Evolutionary conservation across 1,284 basidiomycete species (phyloP), one percentile per base, ranked within the genome.

Genomic region (Clitocybe nebularis): DNA sequence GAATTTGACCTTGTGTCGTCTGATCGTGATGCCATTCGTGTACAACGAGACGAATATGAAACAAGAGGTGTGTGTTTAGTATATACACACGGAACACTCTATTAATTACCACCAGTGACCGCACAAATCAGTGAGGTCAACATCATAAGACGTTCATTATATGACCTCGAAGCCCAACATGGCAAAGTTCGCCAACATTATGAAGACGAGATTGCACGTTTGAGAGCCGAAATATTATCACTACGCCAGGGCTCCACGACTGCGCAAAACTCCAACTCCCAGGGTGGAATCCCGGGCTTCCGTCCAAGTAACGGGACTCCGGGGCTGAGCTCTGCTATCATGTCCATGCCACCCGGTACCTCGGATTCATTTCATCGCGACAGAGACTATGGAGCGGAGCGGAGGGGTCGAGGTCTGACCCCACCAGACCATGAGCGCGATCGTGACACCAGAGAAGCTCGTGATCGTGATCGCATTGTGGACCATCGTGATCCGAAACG

Each of bases 21-120:
- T 45, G 93, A 96, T 60, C 72, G 87, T 33, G 71, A 68, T 19
- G 60, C 77, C 19, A 72, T 89, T 55, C 80, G 91, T 47, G 73
- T 68, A 17, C 89, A 95, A 67, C 72, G 91, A 41, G 93, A 96
- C 58, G 93, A 97, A 49, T 90, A 86, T 62, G 94, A 97, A 64
- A 73, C 74, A 10, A 90, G 93, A 72, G 77, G 93, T 93, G 54
- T 9, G 48, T 29, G 7, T 6, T 1, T 22, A 2, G 24, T 16
- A 11, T 11, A 13, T 16, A 11, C 17, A 13, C 21, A 21, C 22
- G 3, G 11, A 10, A 10, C 20, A 29, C 4, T 11, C 30, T 17
- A 37, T 23, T 17, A 30, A 19, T 28, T 23, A n/a, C 9, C 8
- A 22, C 16, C 52, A 71, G 69, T 71, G 23, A 58, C 58, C 9